Evolutionary conservation across 2,329 filamentous ascomycete species (phyloP).

Genomic region (Massarina eburnea): DNA sequence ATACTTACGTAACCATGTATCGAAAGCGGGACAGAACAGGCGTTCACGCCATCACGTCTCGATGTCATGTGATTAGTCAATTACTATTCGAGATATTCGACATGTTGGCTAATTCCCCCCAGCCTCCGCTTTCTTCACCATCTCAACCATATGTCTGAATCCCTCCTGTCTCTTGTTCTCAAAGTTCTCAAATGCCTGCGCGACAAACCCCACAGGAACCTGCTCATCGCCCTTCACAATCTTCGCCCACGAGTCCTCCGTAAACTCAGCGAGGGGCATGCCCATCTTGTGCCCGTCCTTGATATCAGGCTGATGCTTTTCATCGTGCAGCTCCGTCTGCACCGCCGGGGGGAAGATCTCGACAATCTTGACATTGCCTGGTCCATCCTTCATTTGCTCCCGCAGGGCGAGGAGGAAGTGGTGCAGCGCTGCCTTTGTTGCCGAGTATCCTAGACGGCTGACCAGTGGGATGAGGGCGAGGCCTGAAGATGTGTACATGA

Average conservation of each 20-base stretch:
- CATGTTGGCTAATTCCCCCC: slow-evolving; percentile 3
- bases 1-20: too few species aligned
- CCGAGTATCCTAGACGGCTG: slow-evolving; percentile 55
- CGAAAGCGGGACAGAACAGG: too few species aligned
- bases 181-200: slow-evolving; percentile 47
- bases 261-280: slow-evolving; percentile 58
- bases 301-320: slow-evolving; percentile 57
- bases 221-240: slow-evolving; percentile 54
- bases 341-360: slow-evolving; percentile 59
- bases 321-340: slow-evolving; percentile 59
- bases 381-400: slow-evolving; percentile 51
- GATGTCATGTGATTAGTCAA: too few species aligned
- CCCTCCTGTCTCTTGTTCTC: slow-evolving; percentile 52
- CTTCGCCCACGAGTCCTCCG: slow-evolving; percentile 51
- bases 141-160: slow-evolving; percentile 25
- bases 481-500: slow-evolving; percentile 54
- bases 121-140: slow-evolving; percentile 8
- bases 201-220: slow-evolving; percentile 52
- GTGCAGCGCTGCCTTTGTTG: slow-evolving; percentile 58
- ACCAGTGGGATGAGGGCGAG: slow-evolving; percentile 54
- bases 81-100: too few species aligned
- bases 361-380: slow-evolving; percentile 54
- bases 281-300: slow-evolving; percentile 53
- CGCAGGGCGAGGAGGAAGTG: slow-evolving; percentile 56
- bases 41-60: too few species aligned